Evolutionary conservation across 495 filamentous ascomycete species (phyloP), one percentile per base, ranked within the genome.

Genomic region (Penicillium psychrofluorescens): DNA sequence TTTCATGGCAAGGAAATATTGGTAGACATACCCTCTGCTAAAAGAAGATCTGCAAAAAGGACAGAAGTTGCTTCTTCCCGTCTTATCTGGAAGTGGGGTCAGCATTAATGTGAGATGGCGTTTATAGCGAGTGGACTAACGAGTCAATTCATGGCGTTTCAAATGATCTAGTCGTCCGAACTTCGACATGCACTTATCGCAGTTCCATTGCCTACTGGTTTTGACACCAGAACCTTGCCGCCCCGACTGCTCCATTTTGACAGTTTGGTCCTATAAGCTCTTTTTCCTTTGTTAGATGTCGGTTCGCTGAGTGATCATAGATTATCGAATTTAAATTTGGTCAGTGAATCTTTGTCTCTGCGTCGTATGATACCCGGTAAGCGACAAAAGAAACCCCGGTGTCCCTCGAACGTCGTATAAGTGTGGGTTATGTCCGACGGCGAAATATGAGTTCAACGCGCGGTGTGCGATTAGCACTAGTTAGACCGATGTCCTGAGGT

Each of bases 91-190:
- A 37, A 27, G 7, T 14, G 7, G 33, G 41, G 36, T 36, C 8
- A 22, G 15, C 32, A 11, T 33, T 7, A 14, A 4, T 28, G 6
- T 14, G 22, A 29, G 11, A 10, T 13, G 8, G 6, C 9, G 10
- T 10, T 34, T 10, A 12, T 34, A 34, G 32, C 9, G 10, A 8
- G 4, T 38, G 39, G 38, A 48, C 62, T 22, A 58, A 66, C 62
- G 64, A 11, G 57, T 59, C 8, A 44, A 32, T 10, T 31, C 29
- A 50, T 66, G 64, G 14, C 63, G 58, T 38, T 58, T 61, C 42
- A 60, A 41, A 43, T 68, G 62, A 51, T 64, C 59, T 35, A 59
- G 22, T 27, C 63, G 54, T 13, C 53, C 49, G 40, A 68, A 66
- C 16, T 31, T 40, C 1, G 62, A 48, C n/a, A 45, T n/a, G 38